Evolutionary conservation across 1,284 basidiomycete genomes (phyloP), one percentile per base, ranked within the genome.

Genomic region (Cryptococcus sp.): DNA sequence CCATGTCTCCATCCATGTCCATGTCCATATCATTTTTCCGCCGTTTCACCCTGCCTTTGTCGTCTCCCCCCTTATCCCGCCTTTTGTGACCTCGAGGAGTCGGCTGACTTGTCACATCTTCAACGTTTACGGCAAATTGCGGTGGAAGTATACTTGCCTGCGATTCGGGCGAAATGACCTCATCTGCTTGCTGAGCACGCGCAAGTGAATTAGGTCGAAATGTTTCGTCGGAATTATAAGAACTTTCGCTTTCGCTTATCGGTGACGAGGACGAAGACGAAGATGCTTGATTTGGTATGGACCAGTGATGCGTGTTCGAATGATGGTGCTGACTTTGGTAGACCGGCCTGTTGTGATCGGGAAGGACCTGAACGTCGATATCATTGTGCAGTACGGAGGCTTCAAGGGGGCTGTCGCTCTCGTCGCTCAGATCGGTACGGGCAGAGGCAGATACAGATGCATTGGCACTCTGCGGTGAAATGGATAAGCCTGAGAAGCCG

Each of bases 401-500:
- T 43, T 59, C 52, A 25, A 55, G 46, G 38, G 1, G 23, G 38
- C 16, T 52, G n/a, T 34, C 44, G 41, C 13, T 29, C 11, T 26
- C 43, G 19, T 55, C 29, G 20, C 38, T 47, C 7, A 22, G 38
- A 17, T 26, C 41, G 29, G 48, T 40, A 17, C 25, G 22, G 17
- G 40, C 53, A 11, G 50, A 47, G 22, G 51, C 39, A 23, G 49
- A 22, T 16, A 49, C 39, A 23, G 49, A 22, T 16, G 46, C 22
- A 37, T 52, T 37, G 22, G 5, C 29, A 41, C 17, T 40, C 45
- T 10, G 45, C 19, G 55, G 62, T 1, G 58, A 60, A 46, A 70
- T 64, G 10, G 68, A 71, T 46, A 75, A 62, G 38, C 69, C 60
- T 13, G 63, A 64, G 55, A 77, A 75, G 4, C 73, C 74, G 51